Percentiles rank a stretch among this genome's conserved stretches.
These are phyloP conservation scores for Sphaceloma murrayae DNA, from an alignment of 2,329 filamentous ascomycete species.

Conservation along the genomic window DNA sequence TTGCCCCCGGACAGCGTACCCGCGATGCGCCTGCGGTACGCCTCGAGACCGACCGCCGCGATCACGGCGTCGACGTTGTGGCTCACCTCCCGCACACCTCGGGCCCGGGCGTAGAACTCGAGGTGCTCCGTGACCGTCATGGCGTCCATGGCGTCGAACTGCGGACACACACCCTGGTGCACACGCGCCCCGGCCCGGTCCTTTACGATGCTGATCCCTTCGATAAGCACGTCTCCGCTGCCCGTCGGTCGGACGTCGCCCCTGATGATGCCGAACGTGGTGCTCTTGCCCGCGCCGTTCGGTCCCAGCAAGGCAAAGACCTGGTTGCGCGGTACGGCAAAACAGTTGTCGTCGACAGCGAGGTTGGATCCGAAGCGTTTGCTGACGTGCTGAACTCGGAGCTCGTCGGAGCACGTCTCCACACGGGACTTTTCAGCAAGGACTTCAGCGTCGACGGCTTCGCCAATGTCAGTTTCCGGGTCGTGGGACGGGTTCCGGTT, in stretches of 20 bases:
- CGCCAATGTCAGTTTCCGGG: constrained; percentile 32
- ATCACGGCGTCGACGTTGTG: constrained; percentile 72
- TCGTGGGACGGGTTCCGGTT: constrained; percentile 35
- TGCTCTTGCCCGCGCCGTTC: constrained; percentile 86
- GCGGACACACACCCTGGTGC: constrained; percentile 83
- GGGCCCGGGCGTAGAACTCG: constrained; percentile 73
- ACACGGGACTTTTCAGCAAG: constrained; percentile 55
- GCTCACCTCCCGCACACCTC: constrained; percentile 64
- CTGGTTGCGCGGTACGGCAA: constrained; percentile 68
- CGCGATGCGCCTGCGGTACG: constrained; percentile 66
- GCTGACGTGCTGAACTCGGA: constrained; percentile 69
- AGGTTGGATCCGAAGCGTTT: constrained; percentile 68
- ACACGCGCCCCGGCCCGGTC: constrained; percentile 62
- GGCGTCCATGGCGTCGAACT: constrained; percentile 64
- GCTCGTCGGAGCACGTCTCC: constrained; percentile 53
- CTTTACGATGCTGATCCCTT: constrained; percentile 63
- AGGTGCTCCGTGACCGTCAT: constrained; percentile 87
- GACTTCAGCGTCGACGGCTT: constrained; percentile 47
- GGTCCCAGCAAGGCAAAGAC: constrained; percentile 84
- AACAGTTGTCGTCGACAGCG: constrained; percentile 81
- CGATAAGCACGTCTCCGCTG: constrained; percentile 68
- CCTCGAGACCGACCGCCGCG: constrained; percentile 65
- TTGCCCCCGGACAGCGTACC: constrained; percentile 78
- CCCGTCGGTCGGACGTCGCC: constrained; percentile 71
- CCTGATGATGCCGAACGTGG: constrained; percentile 77